These are phyloP conservation scores for Heterobasidion parviporum DNA, from an alignment of 1,284 basidiomycete species.

Conservation along the genomic window DNA sequence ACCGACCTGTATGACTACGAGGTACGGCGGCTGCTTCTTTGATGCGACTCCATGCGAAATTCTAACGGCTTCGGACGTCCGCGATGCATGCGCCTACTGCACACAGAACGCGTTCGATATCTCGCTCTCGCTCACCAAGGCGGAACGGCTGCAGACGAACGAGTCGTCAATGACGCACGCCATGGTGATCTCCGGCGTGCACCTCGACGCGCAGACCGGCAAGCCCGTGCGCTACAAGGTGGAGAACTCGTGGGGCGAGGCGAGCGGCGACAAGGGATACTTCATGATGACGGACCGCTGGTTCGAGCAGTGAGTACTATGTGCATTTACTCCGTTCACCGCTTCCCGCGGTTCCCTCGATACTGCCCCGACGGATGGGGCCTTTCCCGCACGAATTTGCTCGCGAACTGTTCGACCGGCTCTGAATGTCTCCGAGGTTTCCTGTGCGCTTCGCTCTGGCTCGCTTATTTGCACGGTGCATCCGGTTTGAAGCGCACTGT, in stretches of 20 bases:
- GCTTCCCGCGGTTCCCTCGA: background rate
- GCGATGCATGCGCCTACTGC: background rate
- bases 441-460: background rate
- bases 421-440: background rate
- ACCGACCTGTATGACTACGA: conserved; percentile 77
- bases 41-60: background rate
- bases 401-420: background rate
- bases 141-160: conserved; percentile 73
- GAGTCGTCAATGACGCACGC: conserved; percentile 91
- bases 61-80: background rate
- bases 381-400: too few species aligned
- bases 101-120: conserved; percentile 49
- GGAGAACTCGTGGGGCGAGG: conserved; percentile 93
- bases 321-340: background rate
- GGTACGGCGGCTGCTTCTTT: conserved; percentile 27
- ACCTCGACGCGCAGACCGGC: conserved; percentile 65
- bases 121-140: conserved; percentile 62
- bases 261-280: conserved; percentile 78
- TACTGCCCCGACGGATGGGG: too few species aligned
- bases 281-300: conserved; percentile 89
- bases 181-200: conserved; percentile 92
- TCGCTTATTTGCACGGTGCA: background rate
- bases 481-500: background rate
- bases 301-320: conserved; percentile 75
- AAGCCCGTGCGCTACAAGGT: conserved; percentile 85